These are phyloP conservation scores for Leccinum disarticulatum DNA, from an alignment of 768 basidiomycete genomes.

Conservation along the genomic window DNA sequence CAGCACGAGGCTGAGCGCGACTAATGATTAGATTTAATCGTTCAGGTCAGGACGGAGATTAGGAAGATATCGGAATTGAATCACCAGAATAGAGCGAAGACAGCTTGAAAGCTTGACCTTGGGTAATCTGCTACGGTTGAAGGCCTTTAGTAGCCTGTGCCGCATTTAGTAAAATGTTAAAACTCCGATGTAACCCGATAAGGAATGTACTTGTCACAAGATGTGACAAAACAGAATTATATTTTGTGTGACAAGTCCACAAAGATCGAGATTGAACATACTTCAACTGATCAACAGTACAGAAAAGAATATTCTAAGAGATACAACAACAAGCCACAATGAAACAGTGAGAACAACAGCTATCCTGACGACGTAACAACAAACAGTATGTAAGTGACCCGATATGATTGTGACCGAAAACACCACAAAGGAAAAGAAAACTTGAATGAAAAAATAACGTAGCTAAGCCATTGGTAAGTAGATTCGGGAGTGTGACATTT, in stretches of 20 bases:
- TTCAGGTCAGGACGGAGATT: slow-evolving; percentile 1
- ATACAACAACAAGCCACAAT: slow-evolving; percentile 10
- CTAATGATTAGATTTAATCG: slow-evolving; percentile 8
- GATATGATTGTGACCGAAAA: slow-evolving; percentile 5
- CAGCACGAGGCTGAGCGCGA: slow-evolving; percentile 37
- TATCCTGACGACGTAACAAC: slow-evolving; percentile 3
- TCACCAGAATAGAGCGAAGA: slow-evolving; percentile 29
- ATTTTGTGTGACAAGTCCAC: too few species aligned
- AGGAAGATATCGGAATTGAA: not conserved
- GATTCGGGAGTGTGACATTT: slow-evolving; percentile 16
- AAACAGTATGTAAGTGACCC: slow-evolving; percentile 6
- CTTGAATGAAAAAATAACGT: slow-evolving; percentile 5
- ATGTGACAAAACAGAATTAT: too few species aligned
- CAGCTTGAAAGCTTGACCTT: slow-evolving; percentile 25
- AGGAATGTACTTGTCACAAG: too few species aligned
- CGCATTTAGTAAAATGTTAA: too few species aligned
- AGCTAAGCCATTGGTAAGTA: slow-evolving; percentile 12
- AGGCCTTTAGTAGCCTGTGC: not conserved
- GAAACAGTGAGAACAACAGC: slow-evolving; percentile 9
- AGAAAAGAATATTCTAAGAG: not conserved
- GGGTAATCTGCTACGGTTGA: not conserved
- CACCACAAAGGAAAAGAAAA: not conserved
- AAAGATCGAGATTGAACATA: not conserved
- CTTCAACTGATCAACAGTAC: slow-evolving; percentile 1
- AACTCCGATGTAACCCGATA: too few species aligned